Conservation (phyloP, 2,329 filamentous ascomycete species). For the Penicillium sp. region DNA sequence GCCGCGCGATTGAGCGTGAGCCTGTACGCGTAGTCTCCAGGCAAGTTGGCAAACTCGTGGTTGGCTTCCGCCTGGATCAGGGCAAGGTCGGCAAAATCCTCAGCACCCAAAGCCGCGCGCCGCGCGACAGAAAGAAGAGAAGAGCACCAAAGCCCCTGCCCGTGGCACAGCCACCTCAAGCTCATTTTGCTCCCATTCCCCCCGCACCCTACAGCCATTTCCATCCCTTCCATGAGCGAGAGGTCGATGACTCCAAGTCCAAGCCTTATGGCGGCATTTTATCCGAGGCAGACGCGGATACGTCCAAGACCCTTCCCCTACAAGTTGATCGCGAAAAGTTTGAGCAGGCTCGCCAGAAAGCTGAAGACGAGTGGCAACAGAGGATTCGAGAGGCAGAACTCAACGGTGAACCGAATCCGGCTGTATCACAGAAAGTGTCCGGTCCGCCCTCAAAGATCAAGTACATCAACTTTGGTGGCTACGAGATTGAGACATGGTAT, state of each 20-base stretch:
- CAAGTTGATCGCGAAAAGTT: conserved; percentile 79
- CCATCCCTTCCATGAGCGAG: conserved; percentile 83
- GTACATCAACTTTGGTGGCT: conserved; percentile 95
- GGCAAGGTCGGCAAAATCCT: conserved; percentile 59
- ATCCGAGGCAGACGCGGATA: conserved; percentile 83
- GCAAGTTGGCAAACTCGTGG: conserved; percentile 48
- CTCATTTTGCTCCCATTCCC: conserved; percentile 57
- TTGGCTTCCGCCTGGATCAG: conserved; percentile 58
- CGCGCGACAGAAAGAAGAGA: conserved; percentile 44
- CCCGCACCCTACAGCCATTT: conserved; percentile 68
- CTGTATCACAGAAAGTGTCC: conserved; percentile 68
- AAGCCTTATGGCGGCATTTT: conserved; percentile 96
- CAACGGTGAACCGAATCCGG: conserved; percentile 58
- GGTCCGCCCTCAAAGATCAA: conserved; percentile 94
- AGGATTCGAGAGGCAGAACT: conserved; percentile 60
- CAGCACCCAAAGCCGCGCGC: conserved; percentile 55
- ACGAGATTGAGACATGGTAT: conserved; percentile 99
- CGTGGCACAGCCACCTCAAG: conserved; percentile 44
- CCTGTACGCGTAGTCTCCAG: conserved; percentile 40
- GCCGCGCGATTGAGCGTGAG: conserved; percentile 42
- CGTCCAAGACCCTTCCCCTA: conserved; percentile 77
- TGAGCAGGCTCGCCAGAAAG: conserved; percentile 81
- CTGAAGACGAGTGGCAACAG: conserved; percentile 85
- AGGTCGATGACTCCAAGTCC: conserved; percentile 80
- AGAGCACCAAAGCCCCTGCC: conserved; percentile 41